Evolutionary conservation across 257 asterid genomes (phyloP).

Genomic region (Lavandula angustifolia): DNA sequence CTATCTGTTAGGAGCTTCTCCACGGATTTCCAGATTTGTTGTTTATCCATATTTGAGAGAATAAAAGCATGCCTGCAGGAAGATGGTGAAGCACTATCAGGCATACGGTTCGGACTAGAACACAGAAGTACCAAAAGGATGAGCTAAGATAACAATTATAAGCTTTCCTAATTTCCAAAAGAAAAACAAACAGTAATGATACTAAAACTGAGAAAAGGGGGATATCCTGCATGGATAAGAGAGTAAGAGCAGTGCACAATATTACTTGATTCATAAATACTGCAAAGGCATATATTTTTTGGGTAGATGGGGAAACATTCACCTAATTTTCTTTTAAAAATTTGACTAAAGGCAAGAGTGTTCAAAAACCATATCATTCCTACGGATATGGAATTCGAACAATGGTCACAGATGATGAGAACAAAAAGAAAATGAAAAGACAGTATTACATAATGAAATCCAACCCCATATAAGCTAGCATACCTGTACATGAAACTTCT

Average conservation of each 20-base stretch:
- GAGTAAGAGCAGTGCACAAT: constrained; percentile 14
- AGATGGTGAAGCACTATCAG: constrained; percentile 28
- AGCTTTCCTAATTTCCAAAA: constrained; percentile 26
- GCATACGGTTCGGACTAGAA: constrained; percentile 15
- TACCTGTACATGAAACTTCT: constrained; percentile 98
- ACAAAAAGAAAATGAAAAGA: constrained; percentile 26
- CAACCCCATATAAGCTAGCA: constrained; percentile 29
- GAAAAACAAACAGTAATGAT: constrained; percentile 8
- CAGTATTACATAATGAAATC: constrained; percentile 6
- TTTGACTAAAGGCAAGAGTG: constrained; percentile 7
- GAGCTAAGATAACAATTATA: constrained; percentile 16
- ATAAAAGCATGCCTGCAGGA: constrained; percentile 80
- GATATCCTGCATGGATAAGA: constrained; percentile 17
- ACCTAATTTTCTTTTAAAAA: constrained; percentile 10
- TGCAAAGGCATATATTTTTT: constrained; percentile 17
- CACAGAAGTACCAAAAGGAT: constrained; percentile 15
- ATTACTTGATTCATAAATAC: constrained; percentile 15
- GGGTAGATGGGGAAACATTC: constrained; percentile 9
- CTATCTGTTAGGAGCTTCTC: constrained; percentile 83
- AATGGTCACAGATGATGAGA: constrained; percentile 1
- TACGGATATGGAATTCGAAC: constrained; percentile 1
- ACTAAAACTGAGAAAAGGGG: constrained; percentile 4
- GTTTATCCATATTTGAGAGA: constrained; percentile 67
- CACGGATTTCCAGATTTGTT: constrained; percentile 81
- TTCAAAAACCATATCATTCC: constrained; percentile 15